Percentiles rank a stretch among this genome's conserved stretches.
Conservation (phyloP, 306 rosid genomes). For the Casuarina cunninghamiana region DNA sequence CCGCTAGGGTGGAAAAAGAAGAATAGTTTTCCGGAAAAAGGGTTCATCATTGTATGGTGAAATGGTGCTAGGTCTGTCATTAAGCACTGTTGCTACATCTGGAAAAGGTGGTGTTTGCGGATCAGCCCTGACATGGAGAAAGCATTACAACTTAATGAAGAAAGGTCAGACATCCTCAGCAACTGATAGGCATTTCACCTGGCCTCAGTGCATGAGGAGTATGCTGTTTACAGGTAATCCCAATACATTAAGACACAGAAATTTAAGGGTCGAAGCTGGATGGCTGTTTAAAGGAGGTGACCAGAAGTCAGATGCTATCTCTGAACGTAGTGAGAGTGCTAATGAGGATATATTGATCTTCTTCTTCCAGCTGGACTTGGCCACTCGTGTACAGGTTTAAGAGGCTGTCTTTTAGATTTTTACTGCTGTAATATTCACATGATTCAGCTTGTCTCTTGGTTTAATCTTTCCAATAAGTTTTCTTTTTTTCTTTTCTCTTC, state of each 20-base stretch:
- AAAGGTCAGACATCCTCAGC: slow-evolving; percentile 33
- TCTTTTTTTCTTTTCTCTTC: slow-evolving; percentile 3
- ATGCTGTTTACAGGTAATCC: slow-evolving; percentile 41
- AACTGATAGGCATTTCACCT: slow-evolving; percentile 34
- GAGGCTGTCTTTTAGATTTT: slow-evolving; percentile 9
- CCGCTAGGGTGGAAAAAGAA: slow-evolving; percentile 6
- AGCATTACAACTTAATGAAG: slow-evolving; percentile 44
- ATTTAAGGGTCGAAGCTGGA: slow-evolving; percentile 58
- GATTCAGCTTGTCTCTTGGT: slow-evolving; percentile 8
- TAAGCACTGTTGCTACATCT: slow-evolving; percentile 56
- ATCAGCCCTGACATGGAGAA: slow-evolving; percentile 43
- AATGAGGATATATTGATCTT: slow-evolving; percentile 85
- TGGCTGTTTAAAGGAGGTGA: slow-evolving; percentile 86
- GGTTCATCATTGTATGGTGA: slow-evolving; percentile 16
- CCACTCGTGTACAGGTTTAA: slow-evolving; percentile 89
- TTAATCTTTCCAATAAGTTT: slow-evolving; percentile 19
- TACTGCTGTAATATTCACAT: slow-evolving; percentile 6
- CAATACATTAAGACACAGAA: slow-evolving; percentile 38
- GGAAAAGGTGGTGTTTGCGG: slow-evolving; percentile 47
- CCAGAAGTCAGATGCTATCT: slow-evolving; percentile 57
- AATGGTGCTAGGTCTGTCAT: slow-evolving; percentile 67
- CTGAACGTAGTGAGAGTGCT: slow-evolving; percentile 83
- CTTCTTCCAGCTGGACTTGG: slow-evolving; percentile 86
- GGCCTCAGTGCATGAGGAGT: slow-evolving; percentile 40
- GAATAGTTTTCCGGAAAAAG: slow-evolving; percentile 17